Evolutionary conservation across 2,329 filamentous ascomycete genomes (phyloP).

Genomic region (Venturia carpophila): DNA sequence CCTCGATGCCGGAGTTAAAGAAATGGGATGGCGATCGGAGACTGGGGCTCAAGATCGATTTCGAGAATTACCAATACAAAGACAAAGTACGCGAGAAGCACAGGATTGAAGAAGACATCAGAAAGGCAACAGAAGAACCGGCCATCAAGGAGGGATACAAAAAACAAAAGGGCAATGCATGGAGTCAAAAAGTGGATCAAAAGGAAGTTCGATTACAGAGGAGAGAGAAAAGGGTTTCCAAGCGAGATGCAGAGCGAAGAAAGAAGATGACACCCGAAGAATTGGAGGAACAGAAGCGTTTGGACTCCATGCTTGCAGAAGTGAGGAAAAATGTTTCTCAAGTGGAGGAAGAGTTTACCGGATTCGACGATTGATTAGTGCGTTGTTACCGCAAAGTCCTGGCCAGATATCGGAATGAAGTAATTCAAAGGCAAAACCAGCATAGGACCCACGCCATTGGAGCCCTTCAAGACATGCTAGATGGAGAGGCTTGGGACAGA

Average conservation of each 20-base stretch:
- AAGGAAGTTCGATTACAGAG: slow-evolving; percentile 28
- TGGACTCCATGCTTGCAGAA: slow-evolving; percentile 29
- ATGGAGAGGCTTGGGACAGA: not conserved
- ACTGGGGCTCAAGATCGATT: slow-evolving; percentile 34
- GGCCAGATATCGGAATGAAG: not conserved
- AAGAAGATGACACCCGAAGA: slow-evolving; percentile 28
- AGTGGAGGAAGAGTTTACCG: slow-evolving; percentile 19
- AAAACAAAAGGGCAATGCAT: slow-evolving; percentile 28
- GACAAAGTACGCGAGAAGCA: slow-evolving; percentile 39
- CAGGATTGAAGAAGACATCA: slow-evolving; percentile 31
- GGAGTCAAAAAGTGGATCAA: slow-evolving; percentile 32
- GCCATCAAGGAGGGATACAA: slow-evolving; percentile 25
- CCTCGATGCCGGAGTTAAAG: slow-evolving; percentile 80
- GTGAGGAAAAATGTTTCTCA: slow-evolving; percentile 25
- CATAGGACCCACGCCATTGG: not conserved
- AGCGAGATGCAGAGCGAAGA: slow-evolving; percentile 26
- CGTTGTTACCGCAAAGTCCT: not conserved
- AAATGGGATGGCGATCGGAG: slow-evolving; percentile 39
- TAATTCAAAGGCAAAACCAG: not conserved
- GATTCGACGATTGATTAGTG: slow-evolving; percentile 18
- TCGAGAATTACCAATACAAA: slow-evolving; percentile 36
- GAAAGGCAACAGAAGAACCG: slow-evolving; percentile 25
- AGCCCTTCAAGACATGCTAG: not conserved
- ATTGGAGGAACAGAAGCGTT: slow-evolving; percentile 26
- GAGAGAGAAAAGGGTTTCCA: slow-evolving; percentile 29